Conservation (phyloP, 305 asterid genomes). For the Withania somnifera region DNA sequence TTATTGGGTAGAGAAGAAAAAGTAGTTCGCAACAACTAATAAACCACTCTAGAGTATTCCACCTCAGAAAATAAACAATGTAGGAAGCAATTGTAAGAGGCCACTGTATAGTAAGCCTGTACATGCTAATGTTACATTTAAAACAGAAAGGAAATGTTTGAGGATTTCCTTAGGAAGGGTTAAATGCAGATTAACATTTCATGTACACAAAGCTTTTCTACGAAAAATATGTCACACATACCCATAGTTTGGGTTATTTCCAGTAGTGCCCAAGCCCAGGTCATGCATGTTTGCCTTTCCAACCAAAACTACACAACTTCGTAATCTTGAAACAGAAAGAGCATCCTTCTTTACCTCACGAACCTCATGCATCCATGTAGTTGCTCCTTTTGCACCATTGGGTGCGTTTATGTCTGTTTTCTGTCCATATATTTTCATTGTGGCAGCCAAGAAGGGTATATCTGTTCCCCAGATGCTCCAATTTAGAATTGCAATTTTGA, state of each 20-base stretch:
- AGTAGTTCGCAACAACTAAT: background rate
- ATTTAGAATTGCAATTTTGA: background rate
- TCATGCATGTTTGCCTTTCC: slow-evolving; percentile 99
- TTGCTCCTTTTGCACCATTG: slow-evolving; percentile 59
- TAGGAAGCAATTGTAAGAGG: background rate
- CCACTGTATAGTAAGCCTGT: background rate
- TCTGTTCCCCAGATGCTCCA: background rate
- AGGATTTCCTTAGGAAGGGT: background rate
- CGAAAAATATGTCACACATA: slow-evolving; percentile 17
- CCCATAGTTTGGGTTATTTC: slow-evolving; percentile 94
- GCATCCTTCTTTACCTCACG: slow-evolving; percentile 70
- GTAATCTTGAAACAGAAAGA: slow-evolving; percentile 54
- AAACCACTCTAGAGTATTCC: background rate
- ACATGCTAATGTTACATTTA: background rate
- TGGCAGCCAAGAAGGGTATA: background rate
- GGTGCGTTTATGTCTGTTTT: too few species aligned
- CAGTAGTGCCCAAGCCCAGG: slow-evolving; percentile 91
- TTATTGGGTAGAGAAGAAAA: background rate
- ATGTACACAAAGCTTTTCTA: background rate
- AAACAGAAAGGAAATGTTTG: background rate
- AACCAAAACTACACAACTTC: slow-evolving; percentile 72
- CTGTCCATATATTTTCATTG: background rate
- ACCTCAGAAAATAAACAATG: background rate
- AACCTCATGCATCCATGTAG: slow-evolving; percentile 76
- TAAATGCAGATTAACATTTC: background rate